These are phyloP conservation scores for Penicillium polonicum DNA, from an alignment of 2,329 filamentous ascomycete species.

Conservation along the genomic window DNA sequence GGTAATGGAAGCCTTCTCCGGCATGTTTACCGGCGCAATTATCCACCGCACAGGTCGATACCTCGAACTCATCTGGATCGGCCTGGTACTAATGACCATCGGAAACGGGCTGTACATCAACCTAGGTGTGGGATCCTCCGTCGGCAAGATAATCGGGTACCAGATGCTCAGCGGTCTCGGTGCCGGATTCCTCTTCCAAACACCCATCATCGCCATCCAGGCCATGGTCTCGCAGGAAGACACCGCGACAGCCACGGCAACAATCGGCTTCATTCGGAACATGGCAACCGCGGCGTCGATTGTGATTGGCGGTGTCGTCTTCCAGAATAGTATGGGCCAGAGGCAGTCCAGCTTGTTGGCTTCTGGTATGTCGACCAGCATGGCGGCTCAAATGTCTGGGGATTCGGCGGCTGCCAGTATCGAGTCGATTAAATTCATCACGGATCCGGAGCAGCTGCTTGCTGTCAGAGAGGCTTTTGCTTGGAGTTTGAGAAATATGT, in stretches of 20 bases:
- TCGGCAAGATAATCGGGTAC: conserved; percentile 48
- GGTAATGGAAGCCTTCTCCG: conserved; percentile 45
- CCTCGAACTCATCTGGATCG: conserved; percentile 47
- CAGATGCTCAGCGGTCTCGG: conserved; percentile 54
- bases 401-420: conserved; percentile 50
- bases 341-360: conserved; percentile 58
- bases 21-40: conserved; percentile 48
- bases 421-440: conserved; percentile 42
- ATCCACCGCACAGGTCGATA: conserved; percentile 54
- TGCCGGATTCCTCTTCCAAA: conserved; percentile 53
- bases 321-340: conserved; percentile 60
- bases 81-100: conserved; percentile 43
- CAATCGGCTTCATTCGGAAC: conserved; percentile 60
- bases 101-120: conserved; percentile 51
- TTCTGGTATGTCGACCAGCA: conserved; percentile 41
- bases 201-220: conserved; percentile 58
- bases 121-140: conserved; percentile 37
- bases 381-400: conserved; percentile 37
- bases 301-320: conserved; percentile 74
- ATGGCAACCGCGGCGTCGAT: conserved; percentile 67
- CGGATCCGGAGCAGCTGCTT: conserved; percentile 37
- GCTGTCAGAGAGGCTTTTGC: conserved; percentile 50
- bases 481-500: conserved; percentile 51
- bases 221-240: conserved; percentile 52
- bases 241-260: conserved; percentile 53